Base-by-base conservation (phyloP, 2,329 filamentous ascomycete genomes). In the Penicillium nordicum region DNA sequence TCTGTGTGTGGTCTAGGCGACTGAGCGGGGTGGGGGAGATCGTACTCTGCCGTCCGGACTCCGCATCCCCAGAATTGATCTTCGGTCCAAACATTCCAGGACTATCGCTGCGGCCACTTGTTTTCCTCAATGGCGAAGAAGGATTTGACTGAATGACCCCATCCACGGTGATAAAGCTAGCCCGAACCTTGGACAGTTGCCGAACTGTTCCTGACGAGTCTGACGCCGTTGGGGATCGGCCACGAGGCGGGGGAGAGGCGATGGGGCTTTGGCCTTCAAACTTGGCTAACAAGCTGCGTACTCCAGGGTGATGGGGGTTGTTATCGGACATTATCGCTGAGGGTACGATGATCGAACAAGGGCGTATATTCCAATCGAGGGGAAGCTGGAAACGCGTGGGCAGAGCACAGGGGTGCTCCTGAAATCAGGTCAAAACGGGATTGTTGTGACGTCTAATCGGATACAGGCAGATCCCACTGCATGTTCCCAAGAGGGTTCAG, bases 281-380 rank as follows among this genome's bases (percentile, higher is more conserved):
- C 82, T 89, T 90, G 69, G 89, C 89, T 67, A 88, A 82, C 63
- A 92, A 84, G 76, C 89, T 89, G 77, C 82, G 87, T 69, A 90
- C 87, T 69, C 83, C 85, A 25, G 69, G 69, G 48, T 71, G 66
- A 41, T 57, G 64, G 47, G 58, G 46, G 48, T 65, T 65, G 55
- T 59, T 66, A 50, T 66, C 64, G 48, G 63, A 59, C 64, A 66
- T 66, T 23, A 48, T 38, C 56, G 49, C 29, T 27, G 32, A 44
- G 44, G 44, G 42, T 50, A 47, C 11, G 30, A 48, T 34, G 51
- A 48, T 55, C 45, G 50, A 53, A 60, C 62, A 63, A 58, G 61
- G 64, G 64, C 50, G 53, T 56, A 50, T 60, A 30, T 37, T 46
- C 30, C 30, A 53, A 36, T 46, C 50, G 56, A 48, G 55, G 55